Evolutionary conservation across 345 rosid genomes (phyloP).

Genomic region (rapeseed (Brassica napus)): Da-Ae NC_063437.1:20341001-20341500

Average conservation of each 20-base stretch:
- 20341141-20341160: not conserved
- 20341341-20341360: constrained; percentile 5
- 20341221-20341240: constrained; percentile 45
- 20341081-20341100: constrained; percentile 30
- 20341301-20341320: constrained; percentile 1
- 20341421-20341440: not conserved
- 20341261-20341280: constrained; percentile 38
- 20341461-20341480: not conserved
- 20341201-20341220: constrained; percentile 49
- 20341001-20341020: constrained; percentile 5
- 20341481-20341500: not conserved
- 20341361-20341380: constrained; percentile 15
- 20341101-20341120: not conserved
- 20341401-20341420: not conserved
- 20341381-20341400: not conserved
- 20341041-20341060: constrained; percentile 23
- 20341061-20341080: constrained; percentile 2
- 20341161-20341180: constrained; percentile 33
- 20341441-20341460: not conserved
- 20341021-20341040: constrained; percentile 3
- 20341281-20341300: constrained; percentile 39
- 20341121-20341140: not conserved
- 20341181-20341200: constrained; percentile 44
- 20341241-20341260: constrained; percentile 28
- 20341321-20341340: constrained; percentile 7